Evolutionary conservation across 306 rosid genomes (phyloP).

Genomic region (Parietaria judaica): DNA sequence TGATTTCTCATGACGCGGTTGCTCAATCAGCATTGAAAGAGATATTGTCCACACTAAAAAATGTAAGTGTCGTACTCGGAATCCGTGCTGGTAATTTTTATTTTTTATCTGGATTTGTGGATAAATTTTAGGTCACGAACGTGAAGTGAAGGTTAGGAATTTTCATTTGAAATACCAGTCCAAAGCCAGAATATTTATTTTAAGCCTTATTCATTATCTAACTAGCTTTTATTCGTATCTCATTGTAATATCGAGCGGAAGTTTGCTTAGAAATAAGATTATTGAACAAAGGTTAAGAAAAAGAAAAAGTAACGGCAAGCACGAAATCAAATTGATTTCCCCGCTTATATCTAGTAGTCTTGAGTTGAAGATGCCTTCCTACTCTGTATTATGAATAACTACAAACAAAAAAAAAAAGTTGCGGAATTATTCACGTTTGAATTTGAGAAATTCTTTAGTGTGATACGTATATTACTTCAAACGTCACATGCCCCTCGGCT

Average conservation of each 20-base stretch:
- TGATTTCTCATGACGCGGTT: constrained; percentile 89
- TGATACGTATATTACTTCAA: constrained; percentile 8
- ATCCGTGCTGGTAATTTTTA: background rate
- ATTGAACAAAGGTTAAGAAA: too few relatives aligned
- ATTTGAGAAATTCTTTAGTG: background rate
- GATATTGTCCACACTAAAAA: constrained; percentile 75
- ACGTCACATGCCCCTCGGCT: constrained; percentile 20
- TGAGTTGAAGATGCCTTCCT: background rate
- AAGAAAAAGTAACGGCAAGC: too few relatives aligned
- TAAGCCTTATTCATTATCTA: background rate
- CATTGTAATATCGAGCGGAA: too few relatives aligned
- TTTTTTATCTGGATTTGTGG: background rate
- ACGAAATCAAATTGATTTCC: background rate
- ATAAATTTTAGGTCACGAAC: background rate
- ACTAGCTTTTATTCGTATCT: too few relatives aligned
- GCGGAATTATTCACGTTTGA: background rate
- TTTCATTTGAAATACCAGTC: background rate
- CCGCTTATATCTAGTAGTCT: background rate
- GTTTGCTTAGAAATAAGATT: too few relatives aligned
- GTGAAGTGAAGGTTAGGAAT: background rate
- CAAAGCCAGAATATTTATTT: background rate
- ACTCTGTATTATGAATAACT: background rate
- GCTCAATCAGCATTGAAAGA: constrained; percentile 66
- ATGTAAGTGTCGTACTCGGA: constrained; percentile 42
- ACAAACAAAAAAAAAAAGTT: background rate